phyloP scores from a whole-genome alignment of 768 basidiomycete species.

The Rhodosporidiobolus sp. region DNA sequence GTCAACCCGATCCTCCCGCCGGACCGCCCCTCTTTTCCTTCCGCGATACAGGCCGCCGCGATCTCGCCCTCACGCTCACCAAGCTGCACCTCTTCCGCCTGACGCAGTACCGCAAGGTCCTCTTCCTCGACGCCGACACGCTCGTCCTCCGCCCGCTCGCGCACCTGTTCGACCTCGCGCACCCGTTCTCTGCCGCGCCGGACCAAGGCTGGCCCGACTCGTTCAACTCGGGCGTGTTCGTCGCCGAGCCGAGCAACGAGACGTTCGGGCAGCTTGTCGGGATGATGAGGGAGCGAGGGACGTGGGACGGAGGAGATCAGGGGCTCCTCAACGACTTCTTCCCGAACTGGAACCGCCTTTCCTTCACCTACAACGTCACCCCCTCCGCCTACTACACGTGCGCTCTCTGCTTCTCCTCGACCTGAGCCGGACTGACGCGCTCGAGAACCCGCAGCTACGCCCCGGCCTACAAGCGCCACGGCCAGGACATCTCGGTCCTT shows the following conservation, averaged over 20 bases:
- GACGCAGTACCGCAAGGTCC: constrained; percentile 74
- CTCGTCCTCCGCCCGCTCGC: constrained; percentile 82
- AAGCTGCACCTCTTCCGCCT: constrained; percentile 95
- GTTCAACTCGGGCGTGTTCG: constrained; percentile 96
- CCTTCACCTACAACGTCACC: constrained; percentile 97
- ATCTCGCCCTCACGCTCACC: constrained; percentile 88
- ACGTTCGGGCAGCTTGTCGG: constrained; percentile 73
- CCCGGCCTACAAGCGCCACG: constrained; percentile 91
- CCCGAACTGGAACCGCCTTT: constrained; percentile 78
- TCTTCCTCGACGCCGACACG: constrained; percentile 89
- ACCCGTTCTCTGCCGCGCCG: constrained; percentile 81
- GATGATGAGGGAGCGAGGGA: constrained; percentile 72
- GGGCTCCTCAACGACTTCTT: constrained; percentile 86
- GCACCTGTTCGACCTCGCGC: constrained; percentile 78
- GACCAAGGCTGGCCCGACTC: constrained; percentile 99
- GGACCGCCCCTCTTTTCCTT: too few species aligned
- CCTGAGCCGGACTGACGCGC: background rate
- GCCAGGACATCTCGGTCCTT: constrained; percentile 75
- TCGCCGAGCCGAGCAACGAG: constrained; percentile 72
- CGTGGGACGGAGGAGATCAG: constrained; percentile 99
- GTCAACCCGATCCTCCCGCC: constrained; percentile 31
- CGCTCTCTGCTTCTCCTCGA: constrained; percentile 49
- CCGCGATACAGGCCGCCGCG: constrained; percentile 70
- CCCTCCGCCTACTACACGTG: constrained; percentile 95
- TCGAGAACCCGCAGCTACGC: constrained; percentile 65